phyloP scores from a whole-genome alignment of 768 basidiomycete species.

The Serpula lacrymans region DNA sequence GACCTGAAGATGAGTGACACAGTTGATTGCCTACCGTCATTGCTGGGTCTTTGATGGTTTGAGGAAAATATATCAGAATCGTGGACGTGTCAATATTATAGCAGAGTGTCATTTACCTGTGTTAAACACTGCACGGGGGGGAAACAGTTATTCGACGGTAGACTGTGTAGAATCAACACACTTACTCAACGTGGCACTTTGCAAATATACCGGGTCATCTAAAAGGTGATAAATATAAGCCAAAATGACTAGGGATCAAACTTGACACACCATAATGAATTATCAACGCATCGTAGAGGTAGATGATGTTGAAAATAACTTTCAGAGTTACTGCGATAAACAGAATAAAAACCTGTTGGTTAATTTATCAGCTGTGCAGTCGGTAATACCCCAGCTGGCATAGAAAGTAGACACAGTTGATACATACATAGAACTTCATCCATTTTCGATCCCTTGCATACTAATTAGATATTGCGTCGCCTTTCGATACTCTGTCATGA shows the following conservation, averaged over 20 bases:
- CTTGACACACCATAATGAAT: constrained; percentile 38
- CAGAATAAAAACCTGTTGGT: constrained; percentile 32
- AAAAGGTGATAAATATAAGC: too few relatives aligned
- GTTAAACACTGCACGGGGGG: constrained; percentile 35
- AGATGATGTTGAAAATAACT: constrained; percentile 39
- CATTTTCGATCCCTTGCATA: constrained; percentile 42
- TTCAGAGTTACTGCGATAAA: constrained; percentile 45
- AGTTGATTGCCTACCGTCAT: constrained; percentile 30
- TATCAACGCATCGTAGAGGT: constrained; percentile 43
- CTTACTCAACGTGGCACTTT: constrained; percentile 32
- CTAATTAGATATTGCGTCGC: not conserved
- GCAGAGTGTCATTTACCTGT: constrained; percentile 39
- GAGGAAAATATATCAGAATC: not conserved
- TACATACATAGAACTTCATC: constrained; percentile 41
- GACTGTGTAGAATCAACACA: too few relatives aligned
- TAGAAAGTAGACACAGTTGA: not conserved
- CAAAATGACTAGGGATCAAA: too few relatives aligned
- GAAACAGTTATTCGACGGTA: too few relatives aligned
- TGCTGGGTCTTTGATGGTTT: constrained; percentile 34
- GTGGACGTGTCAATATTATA: too few relatives aligned
- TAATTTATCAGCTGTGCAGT: not conserved
- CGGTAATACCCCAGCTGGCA: too few relatives aligned
- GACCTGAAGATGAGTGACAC: not conserved
- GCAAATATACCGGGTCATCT: constrained; percentile 26
- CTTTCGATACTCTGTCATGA: not conserved